Conservation (phyloP, 2,329 filamentous ascomycete species). For the Aspergillus sp. region DNA sequence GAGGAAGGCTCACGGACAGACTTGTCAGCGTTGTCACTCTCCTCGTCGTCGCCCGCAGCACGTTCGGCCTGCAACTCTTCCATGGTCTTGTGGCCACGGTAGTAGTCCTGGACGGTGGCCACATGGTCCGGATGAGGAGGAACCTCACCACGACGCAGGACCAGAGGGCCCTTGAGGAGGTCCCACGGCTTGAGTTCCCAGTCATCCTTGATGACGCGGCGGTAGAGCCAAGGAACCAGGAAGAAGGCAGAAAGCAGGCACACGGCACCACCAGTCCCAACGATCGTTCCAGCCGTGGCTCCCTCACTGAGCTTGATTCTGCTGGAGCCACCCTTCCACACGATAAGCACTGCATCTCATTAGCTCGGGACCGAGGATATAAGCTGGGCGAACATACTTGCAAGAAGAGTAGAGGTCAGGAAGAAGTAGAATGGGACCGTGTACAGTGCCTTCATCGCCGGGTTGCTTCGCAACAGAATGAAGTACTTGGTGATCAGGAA, state of each 20-base stretch:
- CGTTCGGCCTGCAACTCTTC: slow-evolving; percentile 15
- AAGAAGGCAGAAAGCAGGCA: slow-evolving; percentile 7
- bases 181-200: slow-evolving; percentile 15
- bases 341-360: slow-evolving; percentile 15
- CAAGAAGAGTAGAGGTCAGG: slow-evolving; percentile 15
- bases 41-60: slow-evolving; percentile 1
- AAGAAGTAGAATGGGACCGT: slow-evolving; percentile 17
- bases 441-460: slow-evolving; percentile 11
- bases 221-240: slow-evolving; percentile 18
- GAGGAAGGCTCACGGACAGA: too few relatives aligned
- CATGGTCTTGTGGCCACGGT: slow-evolving; percentile 20
- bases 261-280: slow-evolving; percentile 12
- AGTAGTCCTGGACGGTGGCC: slow-evolving; percentile 12
- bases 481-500: slow-evolving; percentile 18
- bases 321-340: slow-evolving; percentile 18
- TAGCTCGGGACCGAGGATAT: too few relatives aligned
- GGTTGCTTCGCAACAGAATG: slow-evolving; percentile 10
- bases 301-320: slow-evolving; percentile 16
- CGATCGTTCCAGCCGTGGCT: slow-evolving; percentile 4
- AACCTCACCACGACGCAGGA: slow-evolving; percentile 16
- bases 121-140: slow-evolving; percentile 9
- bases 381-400: slow-evolving; percentile 7
- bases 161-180: slow-evolving; percentile 13
- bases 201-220: slow-evolving; percentile 12
- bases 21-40: slow-evolving; percentile 2